phyloP scores from a whole-genome alignment of 1,284 basidiomycete genomes.

The Trichosporon inkin region DNA sequence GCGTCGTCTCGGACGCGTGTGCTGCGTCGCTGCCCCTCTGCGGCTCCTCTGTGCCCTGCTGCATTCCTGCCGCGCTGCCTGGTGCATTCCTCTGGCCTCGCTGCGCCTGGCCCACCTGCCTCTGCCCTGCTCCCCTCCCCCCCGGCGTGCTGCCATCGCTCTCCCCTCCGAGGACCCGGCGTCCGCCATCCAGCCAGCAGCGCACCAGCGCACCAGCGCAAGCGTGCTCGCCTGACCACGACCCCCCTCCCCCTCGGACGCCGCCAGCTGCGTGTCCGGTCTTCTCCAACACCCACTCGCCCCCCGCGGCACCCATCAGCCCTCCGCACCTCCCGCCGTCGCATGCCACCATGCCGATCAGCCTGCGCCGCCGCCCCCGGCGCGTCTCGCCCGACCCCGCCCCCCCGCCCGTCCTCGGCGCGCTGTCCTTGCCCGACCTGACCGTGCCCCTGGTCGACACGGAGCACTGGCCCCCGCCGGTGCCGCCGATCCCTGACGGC shows the following conservation, averaged over 20 bases:
- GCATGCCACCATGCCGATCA: constrained; percentile 19
- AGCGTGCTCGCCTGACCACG: not conserved
- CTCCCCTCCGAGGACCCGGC: not conserved
- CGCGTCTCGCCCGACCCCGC: constrained; percentile 11
- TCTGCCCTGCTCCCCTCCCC: too few species aligned
- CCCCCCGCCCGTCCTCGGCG: constrained; percentile 23
- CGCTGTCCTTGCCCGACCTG: constrained; percentile 40
- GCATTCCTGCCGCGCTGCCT: too few species aligned
- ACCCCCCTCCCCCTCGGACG: not conserved
- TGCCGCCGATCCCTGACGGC: constrained; percentile 27
- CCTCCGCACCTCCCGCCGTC: not conserved
- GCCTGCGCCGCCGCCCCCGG: constrained; percentile 17
- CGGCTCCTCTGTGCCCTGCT: too few species aligned
- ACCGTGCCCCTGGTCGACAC: constrained; percentile 40
- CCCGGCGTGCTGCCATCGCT: not conserved
- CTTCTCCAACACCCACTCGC: not conserved
- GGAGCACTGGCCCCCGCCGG: constrained; percentile 23
- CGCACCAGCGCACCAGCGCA: not conserved
- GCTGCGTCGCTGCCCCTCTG: too few species aligned
- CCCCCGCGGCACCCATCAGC: not conserved
- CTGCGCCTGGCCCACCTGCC: too few species aligned
- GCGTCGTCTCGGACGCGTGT: too few species aligned
- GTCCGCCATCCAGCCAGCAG: not conserved
- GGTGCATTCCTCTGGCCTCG: too few species aligned
- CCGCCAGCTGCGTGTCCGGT: too few species aligned